Evolutionary conservation across 176 grass and related monocot genomes (phyloP), one percentile per base, ranked within the genome.

Genomic region (Triticum timopheevii): DNA sequence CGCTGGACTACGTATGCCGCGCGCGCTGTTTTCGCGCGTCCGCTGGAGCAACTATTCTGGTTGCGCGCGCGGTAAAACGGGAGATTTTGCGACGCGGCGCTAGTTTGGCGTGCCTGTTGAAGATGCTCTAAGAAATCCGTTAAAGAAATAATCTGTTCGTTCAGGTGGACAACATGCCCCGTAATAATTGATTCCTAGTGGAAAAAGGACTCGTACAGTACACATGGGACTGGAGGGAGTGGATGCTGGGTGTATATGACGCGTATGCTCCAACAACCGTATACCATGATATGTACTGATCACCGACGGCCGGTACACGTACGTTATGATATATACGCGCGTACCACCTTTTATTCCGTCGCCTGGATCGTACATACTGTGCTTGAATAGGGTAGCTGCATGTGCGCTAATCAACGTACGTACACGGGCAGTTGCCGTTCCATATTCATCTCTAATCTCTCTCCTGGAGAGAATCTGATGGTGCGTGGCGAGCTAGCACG

Each of bases 221-320:
- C 33, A 69, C 8, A 69, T 31, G 17, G 11, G 12, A 38, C 13
- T 66, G 38, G 49, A 52, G 5, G 12, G 19, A 54, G 10, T 35
- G 30, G 4, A 1, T 23, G 20, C 11, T 63, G 28, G 79, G 38
- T 20, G 52, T 56, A 56, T 56, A 83, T 22, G 36, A 63, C 82
- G 30, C 4, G 30, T 61, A 82, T 77, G 63, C 47, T 69, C 47
- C 83, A 86, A 61, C 88, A 82, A 80, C 88, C 70, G 59, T 19
- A 27, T 82, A 89, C 82, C 7, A 82, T 82, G 28, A 81, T 22
- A 13, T 50, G 61, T 49, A 81, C 83, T 89, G 83, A 85, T 85
- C 83, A 81, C 35, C 6, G 3, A n/a, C 10, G 33, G 16, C 11
- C 65, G 68, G 19, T 36, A 36, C 64, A 69, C 78, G 63, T 63